Evolutionary conservation across 2,329 filamentous ascomycete species (phyloP), one percentile per base, ranked within the genome.

Genomic region (Zalaria obscura): DNA sequence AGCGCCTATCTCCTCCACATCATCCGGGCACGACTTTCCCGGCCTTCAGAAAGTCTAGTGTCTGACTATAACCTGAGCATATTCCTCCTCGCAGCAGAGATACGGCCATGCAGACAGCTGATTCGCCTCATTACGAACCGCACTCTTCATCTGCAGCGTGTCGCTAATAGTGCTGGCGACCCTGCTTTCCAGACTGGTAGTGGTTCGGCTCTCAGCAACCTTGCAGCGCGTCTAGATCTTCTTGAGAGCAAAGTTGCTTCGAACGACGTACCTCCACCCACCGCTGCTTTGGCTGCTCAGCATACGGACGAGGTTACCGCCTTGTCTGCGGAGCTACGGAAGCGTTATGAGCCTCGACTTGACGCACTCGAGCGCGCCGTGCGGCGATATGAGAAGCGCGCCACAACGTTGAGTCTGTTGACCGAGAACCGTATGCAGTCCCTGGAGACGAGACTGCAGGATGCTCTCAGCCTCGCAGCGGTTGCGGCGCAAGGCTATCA

Each of bases 41-140:
- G 83, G 2, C 84, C 83, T 0, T 87, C 86, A 0, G 87, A 93
- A 57, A 84, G 84, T 1, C 68, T 96, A 7, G 80, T 96, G 5
- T 93, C 86, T 4, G 84, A 94, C 59, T 93, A 89, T 63, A 95
- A 95, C 59, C 69, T 96, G 41, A 87, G 81, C 8, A 84, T 96
- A 40, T 96, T 95, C 59, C 68, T 94, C 3, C 71, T 94, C 11
- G 84, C 83, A 1, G 83, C 89, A 3, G 89, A 96, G 61, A 68
- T 95, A 27, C 79, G 84, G 3, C 89, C 89, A 0, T 66, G 87
- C 38, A 76, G 83, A 1, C 88, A 95, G 55, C 64, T 93, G 26
- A 75, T 94, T 47, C 84, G 80, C 55, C 73, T 95, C 52, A 72
- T 93, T 3, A 80, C 86, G 52, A 73, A 76, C 9, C 76, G 85